Conservation (phyloP, 768 basidiomycete genomes). For the Tylopilus cervinicoccineus region DNA sequence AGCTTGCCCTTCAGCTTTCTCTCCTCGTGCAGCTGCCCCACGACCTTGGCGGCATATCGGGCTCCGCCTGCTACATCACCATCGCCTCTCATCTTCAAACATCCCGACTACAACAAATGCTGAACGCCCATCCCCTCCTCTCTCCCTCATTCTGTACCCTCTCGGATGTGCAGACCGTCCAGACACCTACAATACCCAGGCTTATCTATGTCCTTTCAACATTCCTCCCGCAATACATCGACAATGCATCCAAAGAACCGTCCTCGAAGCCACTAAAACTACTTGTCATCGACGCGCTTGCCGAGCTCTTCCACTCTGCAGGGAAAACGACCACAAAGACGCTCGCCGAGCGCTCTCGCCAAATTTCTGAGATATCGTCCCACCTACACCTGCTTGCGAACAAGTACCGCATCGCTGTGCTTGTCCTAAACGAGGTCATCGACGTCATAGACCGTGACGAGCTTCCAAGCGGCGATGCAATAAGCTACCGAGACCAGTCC, state of each 20-base stretch:
- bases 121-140: constrained; percentile 46
- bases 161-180: constrained; percentile 58
- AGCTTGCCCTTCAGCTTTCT: constrained; percentile 82
- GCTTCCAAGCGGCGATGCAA: constrained; percentile 17
- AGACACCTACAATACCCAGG: constrained; percentile 49
- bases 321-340: constrained; percentile 56
- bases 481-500: constrained; percentile 69
- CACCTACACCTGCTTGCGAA: constrained; percentile 69
- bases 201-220: constrained; percentile 54
- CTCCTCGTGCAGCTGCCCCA: constrained; percentile 70
- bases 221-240: constrained; percentile 51
- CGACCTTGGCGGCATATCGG: constrained; percentile 52
- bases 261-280: constrained; percentile 62
- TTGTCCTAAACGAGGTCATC: constrained; percentile 87
- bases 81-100: constrained; percentile 70
- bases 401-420: constrained; percentile 60
- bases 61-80: constrained; percentile 74
- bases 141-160: constrained; percentile 43
- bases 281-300: constrained; percentile 83
- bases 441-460: constrained; percentile 57
- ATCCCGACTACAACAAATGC: constrained; percentile 61
- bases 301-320: constrained; percentile 73
- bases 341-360: constrained; percentile 69
- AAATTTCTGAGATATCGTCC: constrained; percentile 62
- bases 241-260: constrained; percentile 26